These are phyloP conservation scores for Fusarium goolgardi DNA, from an alignment of 2,329 filamentous ascomycete species.

Conservation along the genomic window DNA sequence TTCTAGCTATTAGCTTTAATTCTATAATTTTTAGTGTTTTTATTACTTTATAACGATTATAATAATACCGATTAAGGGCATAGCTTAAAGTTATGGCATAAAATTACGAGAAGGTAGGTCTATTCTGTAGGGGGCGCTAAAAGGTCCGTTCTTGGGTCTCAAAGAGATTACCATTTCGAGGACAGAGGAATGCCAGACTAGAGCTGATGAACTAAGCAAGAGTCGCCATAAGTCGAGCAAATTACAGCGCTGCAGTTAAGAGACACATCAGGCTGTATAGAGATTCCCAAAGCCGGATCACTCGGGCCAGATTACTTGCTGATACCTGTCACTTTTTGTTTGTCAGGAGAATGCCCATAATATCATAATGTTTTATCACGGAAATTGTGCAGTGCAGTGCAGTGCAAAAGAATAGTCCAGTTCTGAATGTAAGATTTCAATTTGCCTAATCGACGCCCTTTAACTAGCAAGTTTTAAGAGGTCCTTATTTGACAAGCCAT, in stretches of 20 bases:
- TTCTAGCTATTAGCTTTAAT: too few species aligned
- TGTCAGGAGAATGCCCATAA: background rate
- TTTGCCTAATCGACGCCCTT: conserved; percentile 52
- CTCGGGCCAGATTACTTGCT: background rate
- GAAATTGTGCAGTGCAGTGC: conserved; percentile 2
- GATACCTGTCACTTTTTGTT: background rate
- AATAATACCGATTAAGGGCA: too few species aligned
- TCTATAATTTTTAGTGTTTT: too few species aligned
- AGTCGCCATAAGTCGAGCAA: conserved; percentile 1
- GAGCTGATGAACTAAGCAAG: conserved; percentile 1
- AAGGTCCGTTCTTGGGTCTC: too few species aligned
- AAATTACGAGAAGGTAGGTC: too few species aligned
- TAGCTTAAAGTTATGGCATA: too few species aligned
- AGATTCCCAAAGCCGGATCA: background rate
- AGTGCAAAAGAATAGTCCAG: conserved; percentile 4
- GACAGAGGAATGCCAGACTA: background rate
- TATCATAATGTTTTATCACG: conserved; percentile 11
- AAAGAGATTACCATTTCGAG: conserved; percentile 6
- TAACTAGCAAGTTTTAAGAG: conserved; percentile 50
- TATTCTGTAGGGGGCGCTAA: too few species aligned
- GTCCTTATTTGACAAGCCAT: conserved; percentile 57
- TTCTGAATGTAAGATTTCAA: conserved; percentile 50
- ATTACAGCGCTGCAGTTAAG: background rate
- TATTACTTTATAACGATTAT: too few species aligned
- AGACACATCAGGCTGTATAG: background rate